phyloP scores from a whole-genome alignment of 2,329 filamentous ascomycete species.

The Coniochaeta prunicola region DNA sequence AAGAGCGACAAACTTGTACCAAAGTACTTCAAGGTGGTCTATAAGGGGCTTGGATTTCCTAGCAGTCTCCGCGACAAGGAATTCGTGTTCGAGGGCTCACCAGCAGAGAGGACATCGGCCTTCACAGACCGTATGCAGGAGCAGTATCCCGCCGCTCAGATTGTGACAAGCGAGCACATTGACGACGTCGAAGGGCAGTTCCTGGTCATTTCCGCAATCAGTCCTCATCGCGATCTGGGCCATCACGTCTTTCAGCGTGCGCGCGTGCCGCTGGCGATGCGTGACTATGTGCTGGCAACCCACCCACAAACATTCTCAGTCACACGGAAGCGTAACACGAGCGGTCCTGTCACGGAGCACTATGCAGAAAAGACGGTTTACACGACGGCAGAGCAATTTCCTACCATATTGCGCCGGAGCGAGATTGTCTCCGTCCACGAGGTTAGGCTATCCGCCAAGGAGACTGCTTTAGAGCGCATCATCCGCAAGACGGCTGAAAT shows the following conservation, averaged over 20 bases:
- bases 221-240: slow-evolving; percentile 70
- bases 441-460: slow-evolving; percentile 62
- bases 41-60: slow-evolving; percentile 85
- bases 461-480: slow-evolving; percentile 87
- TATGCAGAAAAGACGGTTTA: slow-evolving; percentile 80
- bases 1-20: slow-evolving; percentile 73
- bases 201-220: slow-evolving; percentile 73
- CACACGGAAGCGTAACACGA: slow-evolving; percentile 63
- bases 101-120: slow-evolving; percentile 66
- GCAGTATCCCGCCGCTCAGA: slow-evolving; percentile 78
- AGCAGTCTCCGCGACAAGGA: slow-evolving; percentile 76
- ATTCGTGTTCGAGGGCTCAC: slow-evolving; percentile 81
- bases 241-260: slow-evolving; percentile 84
- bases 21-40: slow-evolving; percentile 87
- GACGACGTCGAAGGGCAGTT: slow-evolving; percentile 89
- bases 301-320: slow-evolving; percentile 74
- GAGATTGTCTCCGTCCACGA: slow-evolving; percentile 69
- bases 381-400: slow-evolving; percentile 78
- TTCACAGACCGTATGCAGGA: slow-evolving; percentile 92
- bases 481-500: slow-evolving; percentile 87
- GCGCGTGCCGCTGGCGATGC: slow-evolving; percentile 72
- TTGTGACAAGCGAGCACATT: slow-evolving; percentile 60
- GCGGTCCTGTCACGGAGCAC: slow-evolving; percentile 63
- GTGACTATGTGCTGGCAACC: slow-evolving; percentile 79
- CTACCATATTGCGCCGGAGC: slow-evolving; percentile 81